Evolutionary conservation across 2,329 filamentous ascomycete species (phyloP).

Genomic region (Diplodia mutila): DNA sequence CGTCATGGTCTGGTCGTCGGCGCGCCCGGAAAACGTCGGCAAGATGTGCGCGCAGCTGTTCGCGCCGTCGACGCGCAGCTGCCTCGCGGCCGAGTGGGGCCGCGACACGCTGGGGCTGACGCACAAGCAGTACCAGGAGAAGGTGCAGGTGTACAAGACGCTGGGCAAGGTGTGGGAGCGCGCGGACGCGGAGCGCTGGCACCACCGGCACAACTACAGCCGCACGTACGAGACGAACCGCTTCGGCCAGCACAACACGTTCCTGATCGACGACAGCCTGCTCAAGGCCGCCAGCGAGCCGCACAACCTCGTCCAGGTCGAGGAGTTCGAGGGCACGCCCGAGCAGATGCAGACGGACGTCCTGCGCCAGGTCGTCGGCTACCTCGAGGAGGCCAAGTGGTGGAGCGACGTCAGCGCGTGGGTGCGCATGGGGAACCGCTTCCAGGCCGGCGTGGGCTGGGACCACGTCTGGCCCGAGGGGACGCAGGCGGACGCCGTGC

Average conservation of each 20-base stretch:
- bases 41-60: constrained; percentile 71
- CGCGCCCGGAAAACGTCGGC: constrained; percentile 71
- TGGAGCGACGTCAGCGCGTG: constrained; percentile 65
- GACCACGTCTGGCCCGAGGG: background rate
- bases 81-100: constrained; percentile 74
- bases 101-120: constrained; percentile 76
- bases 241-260: constrained; percentile 85
- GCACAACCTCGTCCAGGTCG: constrained; percentile 77
- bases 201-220: constrained; percentile 43
- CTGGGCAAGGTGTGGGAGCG: constrained; percentile 72
- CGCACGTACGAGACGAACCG: constrained; percentile 24
- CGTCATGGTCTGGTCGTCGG: constrained; percentile 91
- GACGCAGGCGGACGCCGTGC: background rate
- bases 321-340: constrained; percentile 68
- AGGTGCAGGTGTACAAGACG: constrained; percentile 89
- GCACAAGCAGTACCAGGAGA: constrained; percentile 64
- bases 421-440: background rate
- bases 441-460: background rate
- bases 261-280: constrained; percentile 82
- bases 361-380: constrained; percentile 55
- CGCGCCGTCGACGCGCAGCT: constrained; percentile 50
- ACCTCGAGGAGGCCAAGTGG: constrained; percentile 56
- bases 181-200: constrained; percentile 47
- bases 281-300: constrained; percentile 84
- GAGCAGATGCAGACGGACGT: constrained; percentile 48